Conservation (phyloP, 2,329 filamentous ascomycete genomes). For the Cladosporium sp. region DNA sequence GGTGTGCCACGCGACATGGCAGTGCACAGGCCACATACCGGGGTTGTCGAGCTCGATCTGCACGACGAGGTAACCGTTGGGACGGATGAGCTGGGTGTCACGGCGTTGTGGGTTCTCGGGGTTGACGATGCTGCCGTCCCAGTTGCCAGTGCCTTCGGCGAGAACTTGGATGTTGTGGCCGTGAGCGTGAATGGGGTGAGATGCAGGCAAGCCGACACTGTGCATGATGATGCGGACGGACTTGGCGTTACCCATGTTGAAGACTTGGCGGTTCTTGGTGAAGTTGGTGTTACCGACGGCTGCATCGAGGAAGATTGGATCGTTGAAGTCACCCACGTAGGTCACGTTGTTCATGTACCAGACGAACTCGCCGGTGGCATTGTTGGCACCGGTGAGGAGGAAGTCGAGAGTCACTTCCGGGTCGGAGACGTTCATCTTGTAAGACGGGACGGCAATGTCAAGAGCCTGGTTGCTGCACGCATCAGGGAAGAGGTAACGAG, state of each 20-base stretch:
- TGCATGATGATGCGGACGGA: conserved; percentile 56
- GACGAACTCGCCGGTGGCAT: conserved; percentile 34
- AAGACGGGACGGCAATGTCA: conserved; percentile 18
- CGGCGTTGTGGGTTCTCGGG: conserved; percentile 27
- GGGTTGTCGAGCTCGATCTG: conserved; percentile 48
- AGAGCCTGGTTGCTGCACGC: conserved; percentile 22
- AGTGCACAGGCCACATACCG: conserved; percentile 47
- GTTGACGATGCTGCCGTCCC: conserved; percentile 27
- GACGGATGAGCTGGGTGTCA: conserved; percentile 24
- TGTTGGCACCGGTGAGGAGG: conserved; percentile 34
- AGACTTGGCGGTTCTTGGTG: conserved; percentile 35
- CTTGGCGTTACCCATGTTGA: conserved; percentile 46
- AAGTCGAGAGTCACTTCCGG: conserved; percentile 23
- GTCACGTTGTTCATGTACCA: conserved; percentile 51
- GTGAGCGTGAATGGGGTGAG: conserved; percentile 34
- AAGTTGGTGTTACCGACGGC: conserved; percentile 21
- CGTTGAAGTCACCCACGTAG: conserved; percentile 34
- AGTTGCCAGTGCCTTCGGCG: conserved; percentile 19
- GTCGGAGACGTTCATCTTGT: conserved; percentile 20
- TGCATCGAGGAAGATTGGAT: conserved; percentile 23
- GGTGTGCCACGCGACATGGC: conserved; percentile 28
- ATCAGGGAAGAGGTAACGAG: conserved; percentile 18
- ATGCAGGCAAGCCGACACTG: conserved; percentile 23
- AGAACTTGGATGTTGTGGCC: conserved; percentile 30
- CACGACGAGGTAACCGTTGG: conserved; percentile 29